phyloP scores from a whole-genome alignment of 2,329 filamentous ascomycete species.

The Ambrosiella xylebori region DNA sequence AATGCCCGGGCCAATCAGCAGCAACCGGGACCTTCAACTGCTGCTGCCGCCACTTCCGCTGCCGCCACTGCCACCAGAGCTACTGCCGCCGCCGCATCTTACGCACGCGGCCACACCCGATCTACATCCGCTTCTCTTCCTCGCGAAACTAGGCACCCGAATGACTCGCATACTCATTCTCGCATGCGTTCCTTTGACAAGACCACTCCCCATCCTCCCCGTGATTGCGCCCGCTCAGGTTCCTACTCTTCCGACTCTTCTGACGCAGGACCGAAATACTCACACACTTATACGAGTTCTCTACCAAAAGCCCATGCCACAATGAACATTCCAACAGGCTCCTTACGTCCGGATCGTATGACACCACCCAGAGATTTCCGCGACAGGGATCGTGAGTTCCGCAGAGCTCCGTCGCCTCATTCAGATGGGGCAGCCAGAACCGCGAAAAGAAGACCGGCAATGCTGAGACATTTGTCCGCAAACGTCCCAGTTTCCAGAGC shows the following conservation, averaged over 20 bases:
- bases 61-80: background rate
- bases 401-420: background rate
- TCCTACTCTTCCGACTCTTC: background rate
- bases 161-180: background rate
- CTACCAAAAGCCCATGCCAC: slow-evolving; percentile 1
- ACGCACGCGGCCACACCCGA: background rate
- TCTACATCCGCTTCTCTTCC: slow-evolving; percentile 9
- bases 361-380: background rate
- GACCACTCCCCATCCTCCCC: background rate
- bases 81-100: background rate
- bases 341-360: slow-evolving; percentile 1
- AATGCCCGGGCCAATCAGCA: background rate
- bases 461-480: slow-evolving; percentile 7
- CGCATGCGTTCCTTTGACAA: slow-evolving; percentile 8
- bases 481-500: slow-evolving; percentile 3
- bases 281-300: background rate
- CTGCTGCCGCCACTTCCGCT: background rate
- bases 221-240: background rate
- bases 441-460: slow-evolving; percentile 2
- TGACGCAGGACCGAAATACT: background rate
- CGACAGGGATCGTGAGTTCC: background rate
- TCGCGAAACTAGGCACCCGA: background rate
- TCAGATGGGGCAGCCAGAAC: background rate
- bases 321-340: background rate
- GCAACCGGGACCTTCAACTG: background rate